phyloP scores from a whole-genome alignment of 768 basidiomycete species.

The Royoungia palumana region DNA sequence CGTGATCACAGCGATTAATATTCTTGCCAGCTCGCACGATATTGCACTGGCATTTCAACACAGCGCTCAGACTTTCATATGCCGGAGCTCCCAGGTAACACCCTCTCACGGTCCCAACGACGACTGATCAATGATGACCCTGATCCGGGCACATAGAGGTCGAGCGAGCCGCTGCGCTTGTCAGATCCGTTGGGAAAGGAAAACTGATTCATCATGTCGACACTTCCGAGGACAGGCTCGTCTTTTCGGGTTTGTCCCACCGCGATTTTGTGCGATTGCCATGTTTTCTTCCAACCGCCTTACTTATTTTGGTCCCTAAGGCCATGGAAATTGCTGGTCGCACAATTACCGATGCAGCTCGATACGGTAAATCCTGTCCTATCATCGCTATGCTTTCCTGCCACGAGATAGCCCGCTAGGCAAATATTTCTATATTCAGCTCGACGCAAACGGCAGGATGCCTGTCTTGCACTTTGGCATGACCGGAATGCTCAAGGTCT shows the following conservation, averaged over 20 bases:
- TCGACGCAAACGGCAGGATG: constrained; percentile 56
- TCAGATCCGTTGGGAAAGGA: constrained; percentile 49
- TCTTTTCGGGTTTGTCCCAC: constrained; percentile 56
- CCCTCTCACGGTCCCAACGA: not conserved
- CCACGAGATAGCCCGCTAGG: constrained; percentile 33
- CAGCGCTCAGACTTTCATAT: constrained; percentile 12
- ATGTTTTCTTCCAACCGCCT: constrained; percentile 1
- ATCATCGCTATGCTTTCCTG: not conserved
- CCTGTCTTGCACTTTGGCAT: constrained; percentile 82
- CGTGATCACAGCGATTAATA: constrained; percentile 2
- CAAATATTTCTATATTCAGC: constrained; percentile 63
- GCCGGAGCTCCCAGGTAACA: constrained; percentile 55
- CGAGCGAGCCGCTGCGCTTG: constrained; percentile 57
- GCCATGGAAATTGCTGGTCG: constrained; percentile 51
- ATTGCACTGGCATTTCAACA: too few species aligned
- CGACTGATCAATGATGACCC: not conserved
- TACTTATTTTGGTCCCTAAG: constrained; percentile 32
- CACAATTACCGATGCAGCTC: constrained; percentile 41
- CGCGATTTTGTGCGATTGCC: constrained; percentile 55
- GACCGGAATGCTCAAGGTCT: constrained; percentile 78
- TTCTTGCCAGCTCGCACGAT: not conserved
- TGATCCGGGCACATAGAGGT: constrained; percentile 53
- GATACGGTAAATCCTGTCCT: constrained; percentile 46
- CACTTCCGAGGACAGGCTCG: constrained; percentile 56
- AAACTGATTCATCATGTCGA: constrained; percentile 56